Evolutionary conservation across 441 rosid species (phyloP), one percentile per base, ranked within the genome.

Genomic region (Eruca vesicaria): DNA sequence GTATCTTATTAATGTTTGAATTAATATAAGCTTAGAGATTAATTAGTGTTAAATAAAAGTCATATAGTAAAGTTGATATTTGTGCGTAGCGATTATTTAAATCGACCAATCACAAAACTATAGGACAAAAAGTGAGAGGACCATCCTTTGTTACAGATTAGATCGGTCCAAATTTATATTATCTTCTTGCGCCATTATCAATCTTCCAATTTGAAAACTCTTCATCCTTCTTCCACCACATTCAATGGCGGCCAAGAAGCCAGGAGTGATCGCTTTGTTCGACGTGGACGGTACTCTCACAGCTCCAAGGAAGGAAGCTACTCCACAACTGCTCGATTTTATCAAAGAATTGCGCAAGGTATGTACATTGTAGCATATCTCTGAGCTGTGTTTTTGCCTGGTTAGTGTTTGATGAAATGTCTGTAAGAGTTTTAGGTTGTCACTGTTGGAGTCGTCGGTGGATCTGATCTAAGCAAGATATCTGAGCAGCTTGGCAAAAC

Each of bases 391-490:
- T 62, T 78, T 57, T 26, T 66, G 81, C 63, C 23, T 69, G 2
- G 8, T 1, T 4, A 68, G 38, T 41, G 74, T 77, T 38, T 9
- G 75, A 66, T 35, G 11, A 32, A 50, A 63, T 68, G 78, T 8
- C 58, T 78, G 31, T 70, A 69, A 56, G 73, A 62, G 53, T 59
- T 83, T 48, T 63, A 93, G 99, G 91, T 90, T 66, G 90, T 91
- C 72, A 83, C 93, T 23, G 88, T 96, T 20, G 99, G 98, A 18
- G 94, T 96, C 48, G 98, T 93, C 15, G 99, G 99, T 79, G 99
- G 99, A 84, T 96, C 99, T 45, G 97, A 96, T 70, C 90, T 96
- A 38, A 72, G 61, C 66, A 96, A 96, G 88, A 93, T 96, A 75
- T 85, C 97, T 18, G 97, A 96, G 83, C 99, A 96, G 83, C 97